Conservation (phyloP, 139 green algal species). For the Chlamydomonas sphaeroides region DNA sequence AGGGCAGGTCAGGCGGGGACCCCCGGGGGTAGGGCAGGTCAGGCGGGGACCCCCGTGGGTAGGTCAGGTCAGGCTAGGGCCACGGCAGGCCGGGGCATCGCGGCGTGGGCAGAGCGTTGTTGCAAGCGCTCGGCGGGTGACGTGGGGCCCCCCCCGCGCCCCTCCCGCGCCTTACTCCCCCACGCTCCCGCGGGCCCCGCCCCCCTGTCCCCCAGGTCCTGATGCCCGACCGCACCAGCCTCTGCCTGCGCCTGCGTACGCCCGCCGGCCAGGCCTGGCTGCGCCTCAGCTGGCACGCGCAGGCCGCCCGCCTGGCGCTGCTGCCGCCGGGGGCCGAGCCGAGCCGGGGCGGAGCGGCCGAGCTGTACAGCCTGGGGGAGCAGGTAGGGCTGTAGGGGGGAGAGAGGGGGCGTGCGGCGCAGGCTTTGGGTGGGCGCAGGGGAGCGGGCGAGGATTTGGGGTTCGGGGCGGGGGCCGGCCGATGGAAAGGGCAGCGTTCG, state of each 20-base stretch:
- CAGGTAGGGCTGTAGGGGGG: background rate
- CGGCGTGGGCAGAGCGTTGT: no score
- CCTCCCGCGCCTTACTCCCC: no score
- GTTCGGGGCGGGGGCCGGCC: no score
- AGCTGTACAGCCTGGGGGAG: constrained; percentile 41
- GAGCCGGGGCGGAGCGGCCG: constrained; percentile 41
- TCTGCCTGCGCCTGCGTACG: constrained; percentile 68
- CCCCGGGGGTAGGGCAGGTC: no score
- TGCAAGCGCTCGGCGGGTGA: no score
- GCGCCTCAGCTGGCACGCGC: constrained; percentile 80
- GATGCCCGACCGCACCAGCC: constrained; percentile 65
- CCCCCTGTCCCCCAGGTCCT: constrained; percentile 57
- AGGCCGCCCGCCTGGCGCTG: constrained; percentile 55
- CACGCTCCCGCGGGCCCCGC: background rate
- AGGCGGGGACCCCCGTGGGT: no score
- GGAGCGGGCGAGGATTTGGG: no score
- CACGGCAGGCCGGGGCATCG: no score
- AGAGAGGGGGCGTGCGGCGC: background rate
- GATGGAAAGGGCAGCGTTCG: no score
- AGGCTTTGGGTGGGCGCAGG: background rate
- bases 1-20: no score
- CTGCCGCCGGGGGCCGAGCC: constrained; percentile 41
- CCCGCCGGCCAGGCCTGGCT: constrained; percentile 66
- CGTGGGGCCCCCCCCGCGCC: no score
- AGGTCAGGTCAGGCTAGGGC: no score